Conservation (phyloP, 164 flowering plant genomes). For the Berberis thunbergii region DNA sequence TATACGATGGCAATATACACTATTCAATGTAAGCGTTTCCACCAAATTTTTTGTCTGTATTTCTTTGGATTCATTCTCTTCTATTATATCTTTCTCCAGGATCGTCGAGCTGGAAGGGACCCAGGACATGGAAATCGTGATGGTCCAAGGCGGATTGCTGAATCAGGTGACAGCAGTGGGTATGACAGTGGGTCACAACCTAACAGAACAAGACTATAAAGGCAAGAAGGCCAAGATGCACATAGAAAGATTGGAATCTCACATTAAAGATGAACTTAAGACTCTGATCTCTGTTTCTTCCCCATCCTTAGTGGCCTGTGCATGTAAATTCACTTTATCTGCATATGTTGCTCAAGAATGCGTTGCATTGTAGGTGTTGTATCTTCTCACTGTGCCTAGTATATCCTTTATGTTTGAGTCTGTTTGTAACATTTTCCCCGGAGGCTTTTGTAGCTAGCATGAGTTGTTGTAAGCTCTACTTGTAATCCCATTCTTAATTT, state of each 20-base stretch:
- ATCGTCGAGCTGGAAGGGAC: constrained; percentile 41
- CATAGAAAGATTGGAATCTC: neutral
- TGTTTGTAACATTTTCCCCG: neutral
- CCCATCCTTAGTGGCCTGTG: neutral
- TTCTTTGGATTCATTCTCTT: neutral
- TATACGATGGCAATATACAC: too few species aligned
- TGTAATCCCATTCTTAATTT: neutral
- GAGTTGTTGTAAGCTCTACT: neutral
- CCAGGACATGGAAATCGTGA: constrained; percentile 30
- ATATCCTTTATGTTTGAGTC: constrained; percentile 1
- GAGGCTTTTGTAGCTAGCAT: too few species aligned
- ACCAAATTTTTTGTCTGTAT: neutral
- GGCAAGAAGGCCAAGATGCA: constrained; percentile 31
- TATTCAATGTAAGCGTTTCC: neutral
- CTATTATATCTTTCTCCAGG: constrained; percentile 25
- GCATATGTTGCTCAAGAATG: neutral
- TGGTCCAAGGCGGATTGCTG: constrained; percentile 26
- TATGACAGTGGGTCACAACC: constrained; percentile 49
- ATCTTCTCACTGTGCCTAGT: neutral
- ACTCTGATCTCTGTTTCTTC: neutral
- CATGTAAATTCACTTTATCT: neutral
- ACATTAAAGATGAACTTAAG: constrained; percentile 3
- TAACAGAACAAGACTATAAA: constrained; percentile 32
- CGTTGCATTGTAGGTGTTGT: constrained; percentile 4
- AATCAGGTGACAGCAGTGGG: constrained; percentile 79